A percentile compares a stretch with the other conserved stretches of the same genome.
Conservation (phyloP, 2,329 filamentous ascomycete genomes). For the Graphiopsis chlorocephala region DNA sequence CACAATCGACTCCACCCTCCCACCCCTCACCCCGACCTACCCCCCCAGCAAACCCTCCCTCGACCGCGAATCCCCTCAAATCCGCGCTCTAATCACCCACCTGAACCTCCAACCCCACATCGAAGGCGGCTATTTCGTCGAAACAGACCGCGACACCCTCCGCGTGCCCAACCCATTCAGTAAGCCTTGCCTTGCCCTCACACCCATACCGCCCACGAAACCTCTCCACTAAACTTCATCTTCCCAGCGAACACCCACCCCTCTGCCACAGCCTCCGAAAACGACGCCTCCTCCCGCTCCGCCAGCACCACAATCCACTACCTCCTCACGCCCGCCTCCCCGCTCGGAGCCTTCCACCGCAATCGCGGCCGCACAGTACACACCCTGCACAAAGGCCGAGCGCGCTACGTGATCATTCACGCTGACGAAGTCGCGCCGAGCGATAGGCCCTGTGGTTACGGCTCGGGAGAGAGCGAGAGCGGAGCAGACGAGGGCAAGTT, state of each 20-base stretch:
- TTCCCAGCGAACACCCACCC: constrained; percentile 35
- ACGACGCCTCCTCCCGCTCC: constrained; percentile 40
- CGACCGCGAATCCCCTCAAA: constrained; percentile 13
- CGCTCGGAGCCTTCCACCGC: constrained; percentile 61
- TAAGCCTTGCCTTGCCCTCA: constrained; percentile 17
- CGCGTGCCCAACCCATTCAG: constrained; percentile 56
- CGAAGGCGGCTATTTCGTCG: constrained; percentile 63
- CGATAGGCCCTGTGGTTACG: constrained; percentile 28
- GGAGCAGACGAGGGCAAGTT: constrained; percentile 41
- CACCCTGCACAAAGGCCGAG: constrained; percentile 62
- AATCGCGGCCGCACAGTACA: constrained; percentile 63
- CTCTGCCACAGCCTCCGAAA: not conserved
- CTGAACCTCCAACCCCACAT: constrained; percentile 56
- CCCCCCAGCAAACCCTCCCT: constrained; percentile 14
- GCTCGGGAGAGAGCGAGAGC: constrained; percentile 45
- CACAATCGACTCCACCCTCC: constrained; percentile 24
- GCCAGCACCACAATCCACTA: constrained; percentile 65
- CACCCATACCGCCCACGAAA: constrained; percentile 13
- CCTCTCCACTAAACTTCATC: constrained; percentile 28
- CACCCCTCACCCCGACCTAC: constrained; percentile 28
- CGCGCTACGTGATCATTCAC: constrained; percentile 63
- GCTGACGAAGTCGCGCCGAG: constrained; percentile 44
- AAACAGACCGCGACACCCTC: constrained; percentile 56
- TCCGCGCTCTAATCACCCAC: constrained; percentile 41
- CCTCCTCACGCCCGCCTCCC: constrained; percentile 55